Evolutionary conservation across 257 asterid genomes (phyloP), one percentile per base, ranked within the genome.

Genomic region (Lavandula angustifolia): DNA sequence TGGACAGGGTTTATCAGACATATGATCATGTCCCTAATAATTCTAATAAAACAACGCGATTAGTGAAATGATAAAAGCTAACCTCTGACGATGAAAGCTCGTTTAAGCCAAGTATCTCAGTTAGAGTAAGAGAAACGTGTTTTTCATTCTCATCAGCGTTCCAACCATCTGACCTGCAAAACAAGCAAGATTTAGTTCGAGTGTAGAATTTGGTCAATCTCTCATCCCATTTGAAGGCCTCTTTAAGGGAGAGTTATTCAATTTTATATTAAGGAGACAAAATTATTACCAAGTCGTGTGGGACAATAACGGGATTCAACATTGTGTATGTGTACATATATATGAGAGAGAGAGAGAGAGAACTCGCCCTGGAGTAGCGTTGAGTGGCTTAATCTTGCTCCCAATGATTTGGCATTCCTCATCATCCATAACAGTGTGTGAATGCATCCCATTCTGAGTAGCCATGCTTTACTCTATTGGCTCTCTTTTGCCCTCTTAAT

Each of bases 81-180:
- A 88, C 96, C 56, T 88, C 81, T 9, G 78, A 68, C 4, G 82
- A 60, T 2, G 72, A 14, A 11, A 88, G 72, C 49, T 86, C 95
- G 44, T 81, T 60, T 32, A 86, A 32, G 37, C 96, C 95, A 18
- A 86, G 71, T 46, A 84, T 54, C 57, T 84, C 80, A 53, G 68
- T 43, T 3, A 83, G 50, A 2, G 81, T 70, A 10, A 62, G 70
- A 50, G 77, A 7, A 14, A 46, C 11, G 27, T 75, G 55, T 6
- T 71, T 69, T 55, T 67, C 80, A 57, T 67, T 69, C 34, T 22
- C 50, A 37, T 71, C 82, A 18, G 0, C 57, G n/a, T n/a, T 69
- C 78, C 78, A 48, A 43, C 53, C 52, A 3, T 69, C 69, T 6
- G 74, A 35, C 53, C 81, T 85, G 81, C 58, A 5, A 71, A 44